phyloP scores from a whole-genome alignment of 176 grass and related monocot species.

The Phoenix dactylifera region DNA sequence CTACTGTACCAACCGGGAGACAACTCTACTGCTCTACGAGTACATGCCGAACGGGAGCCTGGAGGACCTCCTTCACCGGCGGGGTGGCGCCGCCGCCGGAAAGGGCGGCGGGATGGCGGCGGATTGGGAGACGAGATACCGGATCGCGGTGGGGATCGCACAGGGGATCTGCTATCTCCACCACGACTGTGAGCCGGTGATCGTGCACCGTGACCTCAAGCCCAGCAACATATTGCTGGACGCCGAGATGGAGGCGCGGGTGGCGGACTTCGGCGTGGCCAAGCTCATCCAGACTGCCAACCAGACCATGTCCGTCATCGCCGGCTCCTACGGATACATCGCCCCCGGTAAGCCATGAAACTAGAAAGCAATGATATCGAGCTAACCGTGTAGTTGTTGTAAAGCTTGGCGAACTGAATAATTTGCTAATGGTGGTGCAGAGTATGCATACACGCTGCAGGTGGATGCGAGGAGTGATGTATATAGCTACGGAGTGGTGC shows the following conservation, averaged over 20 bases:
- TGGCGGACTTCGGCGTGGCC: slow-evolving; percentile 90
- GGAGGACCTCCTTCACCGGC: slow-evolving; percentile 55
- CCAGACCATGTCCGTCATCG: slow-evolving; percentile 69
- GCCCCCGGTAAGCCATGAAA: slow-evolving; percentile 39
- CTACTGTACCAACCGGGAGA: slow-evolving; percentile 55
- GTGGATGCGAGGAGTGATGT: slow-evolving; percentile 89
- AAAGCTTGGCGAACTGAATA: too few relatives aligned
- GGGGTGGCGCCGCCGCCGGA: neutral
- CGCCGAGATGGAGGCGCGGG: slow-evolving; percentile 66
- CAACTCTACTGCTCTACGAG: slow-evolving; percentile 78
- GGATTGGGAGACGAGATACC: slow-evolving; percentile 56
- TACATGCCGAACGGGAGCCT: slow-evolving; percentile 97
- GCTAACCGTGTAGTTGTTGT: too few relatives aligned
- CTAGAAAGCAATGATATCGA: too few relatives aligned
- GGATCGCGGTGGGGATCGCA: slow-evolving; percentile 66
- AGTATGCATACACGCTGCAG: slow-evolving; percentile 71
- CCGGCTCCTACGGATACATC: slow-evolving; percentile 88
- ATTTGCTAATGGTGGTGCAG: slow-evolving; percentile 13
- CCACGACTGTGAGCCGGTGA: slow-evolving; percentile 66
- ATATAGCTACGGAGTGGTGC: slow-evolving; percentile 85
- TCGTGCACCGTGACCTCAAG: slow-evolving; percentile 91
- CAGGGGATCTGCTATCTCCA: slow-evolving; percentile 91
- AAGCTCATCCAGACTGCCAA: slow-evolving; percentile 46
- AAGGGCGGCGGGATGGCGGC: slow-evolving; percentile 2
- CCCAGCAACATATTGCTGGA: slow-evolving; percentile 95